These are phyloP conservation scores for Entamoeba moshkovskii DNA, from an alignment of 208 protist species.

Conservation along the genomic window DNA sequence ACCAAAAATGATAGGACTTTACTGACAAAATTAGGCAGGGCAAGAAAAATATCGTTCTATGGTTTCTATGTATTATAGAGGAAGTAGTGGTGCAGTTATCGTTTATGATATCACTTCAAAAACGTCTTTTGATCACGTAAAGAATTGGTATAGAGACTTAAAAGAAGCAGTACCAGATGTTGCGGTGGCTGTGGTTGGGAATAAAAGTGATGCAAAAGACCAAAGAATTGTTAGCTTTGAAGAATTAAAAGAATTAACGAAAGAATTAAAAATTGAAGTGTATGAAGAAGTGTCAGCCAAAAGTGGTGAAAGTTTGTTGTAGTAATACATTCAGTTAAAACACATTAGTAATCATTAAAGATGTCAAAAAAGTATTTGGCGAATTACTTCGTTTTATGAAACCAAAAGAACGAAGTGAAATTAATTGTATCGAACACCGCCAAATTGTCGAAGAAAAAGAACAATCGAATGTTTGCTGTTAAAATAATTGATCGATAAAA, in stretches of 20 bases:
- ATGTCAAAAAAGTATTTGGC: neutral
- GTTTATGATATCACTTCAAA: conserved; percentile 35
- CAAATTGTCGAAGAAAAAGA: neutral
- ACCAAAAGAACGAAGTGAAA: neutral
- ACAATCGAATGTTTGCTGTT: no score
- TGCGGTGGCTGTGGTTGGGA: neutral
- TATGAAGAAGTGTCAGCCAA: neutral
- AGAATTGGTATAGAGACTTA: neutral
- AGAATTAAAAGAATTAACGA: neutral
- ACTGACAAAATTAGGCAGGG: conserved; percentile 5
- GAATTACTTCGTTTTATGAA: neutral
- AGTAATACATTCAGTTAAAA: neutral
- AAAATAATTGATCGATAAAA: no score
- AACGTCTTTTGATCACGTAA: conserved; percentile 20
- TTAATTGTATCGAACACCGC: neutral
- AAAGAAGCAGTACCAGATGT: neutral
- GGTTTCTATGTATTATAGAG: conserved; percentile 30
- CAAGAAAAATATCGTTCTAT: conserved; percentile 30
- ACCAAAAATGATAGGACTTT: neutral
- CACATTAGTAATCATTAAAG: neutral
- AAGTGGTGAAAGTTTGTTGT: neutral
- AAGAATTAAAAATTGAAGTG: neutral
- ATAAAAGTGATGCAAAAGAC: neutral
- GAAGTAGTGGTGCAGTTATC: conserved; percentile 29
- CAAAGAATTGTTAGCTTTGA: neutral